Evolutionary conservation across 177 flowering plant genomes (phyloP), one percentile per base, ranked within the genome.

Genomic region (Vitis hybrid): DNA sequence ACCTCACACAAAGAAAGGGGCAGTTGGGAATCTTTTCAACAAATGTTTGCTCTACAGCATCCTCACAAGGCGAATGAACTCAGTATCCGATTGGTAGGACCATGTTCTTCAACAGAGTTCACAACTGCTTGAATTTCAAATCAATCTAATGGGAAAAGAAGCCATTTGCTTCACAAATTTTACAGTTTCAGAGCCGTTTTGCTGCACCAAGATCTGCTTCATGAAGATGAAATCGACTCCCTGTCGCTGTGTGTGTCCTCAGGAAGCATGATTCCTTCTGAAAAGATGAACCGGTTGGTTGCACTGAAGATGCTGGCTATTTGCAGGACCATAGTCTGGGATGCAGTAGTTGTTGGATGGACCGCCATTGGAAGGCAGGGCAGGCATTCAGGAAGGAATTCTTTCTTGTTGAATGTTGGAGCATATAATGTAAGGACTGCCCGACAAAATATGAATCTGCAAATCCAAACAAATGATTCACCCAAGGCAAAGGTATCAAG

Each of bases 391-490:
- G 99, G 98, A 70, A 80, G 69, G 57, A 78, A 89, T 77, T 91
- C 97, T 63, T 76, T 78, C 82, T 84, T 89, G 72, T 79, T 69
- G 65, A 55, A 79, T 5, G 89, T 86, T 62, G 87, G 88, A 14
- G 80, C 80, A 72, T 84, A 83, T 5, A 85, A 78, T 3, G 85
- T 71, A 55, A 95, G 67, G 48, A 87, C 98, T 20, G 91, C 86
- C 66, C 87, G 86, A 60, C 93, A 93, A 71, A 93, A 95, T 68
- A 93, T 76, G 78, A 93, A 95, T 82, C 99, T 95, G 87, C 71
- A 75, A 39, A 72, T 39, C 22, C 11, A 16, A 13, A 50, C 6
- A 65, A n/a, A 16, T 12, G 19, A 62, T 39, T 39, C 45, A 39
- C 45, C 45, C 45, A 39, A 39, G 8, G 1, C 6, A 6, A 39